Base-by-base conservation (phyloP, 192 early-diverging fungal genomes). In the Mortierella hygrophila region DNA sequence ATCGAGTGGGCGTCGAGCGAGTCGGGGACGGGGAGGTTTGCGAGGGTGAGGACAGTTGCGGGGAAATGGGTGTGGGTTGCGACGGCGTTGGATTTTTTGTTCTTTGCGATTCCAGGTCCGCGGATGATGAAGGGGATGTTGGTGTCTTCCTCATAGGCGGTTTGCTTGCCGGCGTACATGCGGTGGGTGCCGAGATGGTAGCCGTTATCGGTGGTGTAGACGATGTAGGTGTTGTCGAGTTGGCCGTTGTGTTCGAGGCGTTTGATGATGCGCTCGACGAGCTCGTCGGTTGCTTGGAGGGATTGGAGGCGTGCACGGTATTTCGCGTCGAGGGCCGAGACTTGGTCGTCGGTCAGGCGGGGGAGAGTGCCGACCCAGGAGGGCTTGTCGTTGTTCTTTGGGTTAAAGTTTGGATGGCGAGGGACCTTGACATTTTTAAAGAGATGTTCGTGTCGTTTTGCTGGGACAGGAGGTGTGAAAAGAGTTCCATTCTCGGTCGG, bases 201-300 rank as follows among this genome's bases (percentile, higher is more conserved):
- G 26, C 94, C 94, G 74, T 95, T 95, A 70, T 95, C 94, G 23
- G 92, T 86, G 2, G 91, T 90, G 75, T 94, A 95, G 75, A 95
- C 81, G 26, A 95, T 82, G 63, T 91, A 92, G 18, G 92, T 93
- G 77, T 94, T 92, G 68, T 93, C 93, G 18, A 93, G 72, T 63
- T 89, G 84, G 20, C 89, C 89, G 72, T 90, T 78, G 16, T 77
- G 41, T 76, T 91, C 89, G 29, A 94, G 79, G 5, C 86, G 78
- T 54, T 91, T 82, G 74, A 93, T 86, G 0, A 94, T 71, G 0
- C 86, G 79, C 32, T 90, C 94, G 72, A 94, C 87, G 41, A 93
- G 74, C 72, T 94, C 94, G 80, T 94, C 94, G 0, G 93, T 91
- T 5, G 94, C 90, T 47, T 94, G 92, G 44, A 93, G 81, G 4